Evolutionary conservation across 371 early-diverging fungal species (phyloP), one percentile per base, ranked within the genome.

Genomic region (Haplosporangium sp.): DNA sequence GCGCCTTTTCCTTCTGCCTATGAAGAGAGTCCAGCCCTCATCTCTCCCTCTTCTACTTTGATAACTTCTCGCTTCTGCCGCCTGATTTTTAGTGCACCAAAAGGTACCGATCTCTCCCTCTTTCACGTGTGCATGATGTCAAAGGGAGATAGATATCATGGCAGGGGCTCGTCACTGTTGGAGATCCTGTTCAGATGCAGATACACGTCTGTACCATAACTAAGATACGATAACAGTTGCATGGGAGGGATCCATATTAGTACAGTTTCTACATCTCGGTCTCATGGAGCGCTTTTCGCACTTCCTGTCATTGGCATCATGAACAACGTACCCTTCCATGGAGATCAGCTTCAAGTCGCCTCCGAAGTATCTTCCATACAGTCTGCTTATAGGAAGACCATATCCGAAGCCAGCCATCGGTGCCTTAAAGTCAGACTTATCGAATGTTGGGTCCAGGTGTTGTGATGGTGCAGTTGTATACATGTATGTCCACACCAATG

Each of bases 331-430:
- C 85, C 97, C 97, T 83, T 98, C 99, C 98, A 98, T 97, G 42
- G 94, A 94, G 66, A 96, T 95, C 62, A 98, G 83, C 76, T 93
- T 90, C 58, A 98, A 82, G 76, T 97, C 97, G 54, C 99, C 99
- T 61, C 99, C 99, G 88, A 96, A 97, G 76, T 97, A 97, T 50
- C 96, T 90, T 14, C 96, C 95, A 85, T 95, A 94, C 84, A 95
- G 75, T 65, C 98, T 81, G 58, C 91, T 91, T 46, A 98, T 87
- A 20, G 99, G 99, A 45, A 98, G 82, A 1, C 99, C 99, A 79
- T 98, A 98, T 40, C 99, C 99, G 83, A 96, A 97, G 20, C 99
- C 99, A 23, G 99, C 99, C 91, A 98, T 89, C 8, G 99, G 99
- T 7, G 99, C 99, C 80, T 94, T 92, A 74, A 96, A 97, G 76